Conservation (phyloP, 2,329 filamentous ascomycete genomes). For the Gyromitra esculenta region DNA sequence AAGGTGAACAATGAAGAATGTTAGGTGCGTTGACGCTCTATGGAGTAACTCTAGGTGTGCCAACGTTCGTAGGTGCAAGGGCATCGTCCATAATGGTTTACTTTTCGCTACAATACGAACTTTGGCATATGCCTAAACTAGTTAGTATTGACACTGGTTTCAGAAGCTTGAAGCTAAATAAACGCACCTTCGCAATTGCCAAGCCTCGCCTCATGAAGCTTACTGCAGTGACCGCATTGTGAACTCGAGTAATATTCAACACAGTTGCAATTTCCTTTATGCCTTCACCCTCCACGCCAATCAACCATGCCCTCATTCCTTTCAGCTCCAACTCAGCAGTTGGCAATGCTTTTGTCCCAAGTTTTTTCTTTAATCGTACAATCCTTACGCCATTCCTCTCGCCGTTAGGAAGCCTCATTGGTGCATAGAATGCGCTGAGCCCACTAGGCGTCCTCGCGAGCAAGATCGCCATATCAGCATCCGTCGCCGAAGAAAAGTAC, state of each 20-base stretch:
- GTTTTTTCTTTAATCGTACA: conserved; percentile 76
- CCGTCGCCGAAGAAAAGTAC: conserved; percentile 75
- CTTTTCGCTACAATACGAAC: conserved; percentile 67
- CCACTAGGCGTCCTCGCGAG: conserved; percentile 68
- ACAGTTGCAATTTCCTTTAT: conserved; percentile 74
- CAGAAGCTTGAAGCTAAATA: neutral
- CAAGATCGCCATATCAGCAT: conserved; percentile 71
- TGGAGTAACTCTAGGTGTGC: conserved; percentile 69
- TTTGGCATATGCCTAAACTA: conserved; percentile 64
- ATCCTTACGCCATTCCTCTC: conserved; percentile 75
- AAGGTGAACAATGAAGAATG: conserved; percentile 66
- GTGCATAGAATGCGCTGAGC: conserved; percentile 72
- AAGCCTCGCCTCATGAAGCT: conserved; percentile 68
- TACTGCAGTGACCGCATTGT: conserved; percentile 67
- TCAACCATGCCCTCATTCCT: conserved; percentile 71
- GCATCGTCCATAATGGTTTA: conserved; percentile 65
- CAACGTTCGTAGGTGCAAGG: conserved; percentile 69
- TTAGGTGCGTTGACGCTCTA: conserved; percentile 67
- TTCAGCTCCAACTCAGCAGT: conserved; percentile 76
- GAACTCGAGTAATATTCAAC: conserved; percentile 72
- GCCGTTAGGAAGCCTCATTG: conserved; percentile 65
- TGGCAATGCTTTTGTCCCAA: conserved; percentile 74
- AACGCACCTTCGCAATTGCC: conserved; percentile 64
- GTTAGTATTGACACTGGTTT: conserved; percentile 13
- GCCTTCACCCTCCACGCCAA: conserved; percentile 74